These are phyloP conservation scores for Neospermospora avenae DNA, from an alignment of 2,329 filamentous ascomycete species.

Conservation along the genomic window DNA sequence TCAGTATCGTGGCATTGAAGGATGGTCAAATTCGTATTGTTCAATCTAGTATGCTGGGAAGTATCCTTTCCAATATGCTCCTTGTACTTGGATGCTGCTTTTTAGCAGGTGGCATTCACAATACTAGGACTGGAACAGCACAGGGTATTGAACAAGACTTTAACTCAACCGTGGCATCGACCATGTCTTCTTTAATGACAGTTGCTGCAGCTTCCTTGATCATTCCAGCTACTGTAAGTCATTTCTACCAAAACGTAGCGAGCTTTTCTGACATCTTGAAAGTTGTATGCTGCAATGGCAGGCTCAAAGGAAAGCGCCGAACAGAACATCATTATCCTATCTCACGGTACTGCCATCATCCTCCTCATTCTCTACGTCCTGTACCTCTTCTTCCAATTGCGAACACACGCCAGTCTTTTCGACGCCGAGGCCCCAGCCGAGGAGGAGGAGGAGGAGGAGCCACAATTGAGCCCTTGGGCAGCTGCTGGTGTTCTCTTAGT, in stretches of 20 bases:
- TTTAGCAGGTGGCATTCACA: constrained; percentile 66
- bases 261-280: not conserved
- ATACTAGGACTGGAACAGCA: constrained; percentile 37
- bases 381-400: constrained; percentile 76
- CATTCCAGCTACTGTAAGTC: constrained; percentile 5
- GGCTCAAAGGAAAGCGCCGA: constrained; percentile 42
- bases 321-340: constrained; percentile 65
- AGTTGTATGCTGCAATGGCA: constrained; percentile 65
- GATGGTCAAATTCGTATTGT: constrained; percentile 90
- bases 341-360: constrained; percentile 73
- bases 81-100: constrained; percentile 83
- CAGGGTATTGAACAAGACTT: constrained; percentile 65
- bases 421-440: constrained; percentile 46
- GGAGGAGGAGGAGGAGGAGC: constrained; percentile 22
- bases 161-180: constrained; percentile 73
- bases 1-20: constrained; percentile 85
- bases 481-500: constrained; percentile 57
- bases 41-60: constrained; percentile 96
- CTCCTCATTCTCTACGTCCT: constrained; percentile 71
- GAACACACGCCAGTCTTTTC: constrained; percentile 71
- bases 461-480: constrained; percentile 26
- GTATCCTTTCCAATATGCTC: constrained; percentile 90
- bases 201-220: constrained; percentile 61
- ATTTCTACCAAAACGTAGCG: not conserved
- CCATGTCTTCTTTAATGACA: constrained; percentile 70